A percentile compares a stretch with the other conserved stretches of the same genome.
Evolutionary conservation across 2,329 filamentous ascomycete species (phyloP).

Genomic region (Apiospora saccharicola): DNA sequence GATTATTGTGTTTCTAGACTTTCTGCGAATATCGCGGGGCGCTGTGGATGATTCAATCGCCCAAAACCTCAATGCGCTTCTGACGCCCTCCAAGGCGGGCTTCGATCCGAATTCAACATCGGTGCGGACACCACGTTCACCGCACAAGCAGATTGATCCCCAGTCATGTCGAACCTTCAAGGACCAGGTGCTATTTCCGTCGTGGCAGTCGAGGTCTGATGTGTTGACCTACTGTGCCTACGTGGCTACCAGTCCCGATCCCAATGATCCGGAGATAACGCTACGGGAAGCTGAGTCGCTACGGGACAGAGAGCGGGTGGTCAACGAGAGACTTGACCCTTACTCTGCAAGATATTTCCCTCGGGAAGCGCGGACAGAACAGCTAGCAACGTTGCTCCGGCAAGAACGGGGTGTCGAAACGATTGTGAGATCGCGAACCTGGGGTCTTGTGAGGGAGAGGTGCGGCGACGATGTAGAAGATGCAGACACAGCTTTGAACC

Average conservation of each 20-base stretch:
- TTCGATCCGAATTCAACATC: constrained; percentile 86
- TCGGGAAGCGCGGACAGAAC: constrained; percentile 80
- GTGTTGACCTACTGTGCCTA: constrained; percentile 88
- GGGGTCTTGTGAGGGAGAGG: constrained; percentile 78
- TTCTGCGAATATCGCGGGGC: constrained; percentile 83
- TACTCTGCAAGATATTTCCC: constrained; percentile 88
- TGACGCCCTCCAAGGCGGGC: constrained; percentile 73
- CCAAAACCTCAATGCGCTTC: constrained; percentile 89
- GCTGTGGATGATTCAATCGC: constrained; percentile 92
- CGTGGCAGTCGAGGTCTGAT: constrained; percentile 84
- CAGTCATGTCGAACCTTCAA: constrained; percentile 76
- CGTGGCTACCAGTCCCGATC: constrained; percentile 87
- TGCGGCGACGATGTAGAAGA: constrained; percentile 67
- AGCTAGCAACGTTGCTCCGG: constrained; percentile 74
- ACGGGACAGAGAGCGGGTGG: constrained; percentile 73
- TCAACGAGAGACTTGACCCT: constrained; percentile 90
- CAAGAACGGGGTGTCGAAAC: constrained; percentile 80
- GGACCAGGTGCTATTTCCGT: constrained; percentile 80
- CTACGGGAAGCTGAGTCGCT: constrained; percentile 74
- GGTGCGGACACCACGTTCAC: constrained; percentile 60
- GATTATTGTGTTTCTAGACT: constrained; percentile 65
- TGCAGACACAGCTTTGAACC: constrained; percentile 60
- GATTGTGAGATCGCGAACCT: constrained; percentile 83
- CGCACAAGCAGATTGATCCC: constrained; percentile 63
- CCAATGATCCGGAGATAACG: constrained; percentile 80